Base-by-base conservation (phyloP, 2,329 filamentous ascomycete species). In the Penicillium janthinellum region DNA sequence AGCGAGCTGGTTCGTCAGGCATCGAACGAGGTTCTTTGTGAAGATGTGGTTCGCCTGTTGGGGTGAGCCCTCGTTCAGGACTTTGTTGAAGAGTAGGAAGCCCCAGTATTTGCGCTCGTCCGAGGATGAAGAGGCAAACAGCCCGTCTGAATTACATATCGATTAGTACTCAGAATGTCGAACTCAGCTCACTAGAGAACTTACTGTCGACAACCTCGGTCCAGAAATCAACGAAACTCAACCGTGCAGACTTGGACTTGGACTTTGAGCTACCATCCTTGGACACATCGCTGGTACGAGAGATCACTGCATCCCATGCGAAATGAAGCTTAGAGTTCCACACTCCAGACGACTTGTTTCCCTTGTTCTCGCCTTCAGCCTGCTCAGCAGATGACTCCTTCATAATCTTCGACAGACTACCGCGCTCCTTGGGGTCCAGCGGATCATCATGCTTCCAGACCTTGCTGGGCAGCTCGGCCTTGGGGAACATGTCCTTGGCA, bases 71-170 rank as follows among this genome's bases (percentile, higher is more conserved):
- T 78, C 81, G 35, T 81, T 79, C 4, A 97, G 78, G 67, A 92
- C 86, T 70, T 89, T 91, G 68, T 89, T 87, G 70, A 97, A 91
- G 2, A 98, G 84, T 69, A 93, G 87, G 77, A 98, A 94, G 0
- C 95, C 95, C 75, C 92, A 92, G 70, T 91, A 92, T 76, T 97
- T 98, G 57, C 96, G 90, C 67, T 93, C 91, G 45, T 93, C 88
- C 1, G 92, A 96, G 7, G 93, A 89, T 11, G 85, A 87, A 58
- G 89, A 86, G 5, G 91, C 89, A 73, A 98, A 97, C 3, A 97
- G 83, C 8, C 90, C 89, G 72, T 94, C 90, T 94, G 63, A n/a
- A 22, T 0, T 48, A 2, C 56, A 54, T 56, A 31, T 45, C 51
- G 41, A 75, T 79, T 68, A 47, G 60, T 28, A 37, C 35, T n/a